Evolutionary conservation across 306 rosid species (phyloP), one percentile per base, ranked within the genome.

Genomic region (Cicer judaicum): DNA sequence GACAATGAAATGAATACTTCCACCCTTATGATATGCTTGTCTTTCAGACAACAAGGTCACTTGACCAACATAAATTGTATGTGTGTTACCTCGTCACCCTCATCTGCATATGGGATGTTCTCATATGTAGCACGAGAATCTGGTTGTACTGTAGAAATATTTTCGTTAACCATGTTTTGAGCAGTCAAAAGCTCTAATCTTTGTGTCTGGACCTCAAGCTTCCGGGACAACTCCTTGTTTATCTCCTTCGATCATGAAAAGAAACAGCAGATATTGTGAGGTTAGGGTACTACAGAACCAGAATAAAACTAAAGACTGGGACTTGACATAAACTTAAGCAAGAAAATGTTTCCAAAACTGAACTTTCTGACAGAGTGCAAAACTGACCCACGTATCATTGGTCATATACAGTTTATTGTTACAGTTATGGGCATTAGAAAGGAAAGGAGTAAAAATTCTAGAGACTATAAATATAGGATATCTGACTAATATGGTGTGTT

Each of bases 161-260:
- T 82, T 76, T 75, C 97, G 42, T 69, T 81, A 40, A 87, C 91
- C 98, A 95, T 92, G 68, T 86, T 90, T 89, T 82, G 96, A 78
- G 99, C 84, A 61, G 96, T 89, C 90, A 92, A 85, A 75, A 95
- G 89, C 88, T 95, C 99, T 82, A 95, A 76, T 88, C 98, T 90
- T 81, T 92, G 99, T 44, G 99, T 94, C 87, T 92, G 99, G 76
- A 85, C 73, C 85, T 95, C 98, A 43, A 95, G 97, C 72, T 95
- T 92, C 62, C 82, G 81, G 7, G 98, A 86, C 79, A 95, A 68
- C 74, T 92, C 99, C 77, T 84, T 86, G 87, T 95, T 92, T 79
- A 90, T 78, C 78, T 85, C 99, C 97, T 95, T 64, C 81, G 77
- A 68, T 77, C 52, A 78, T 72, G 41, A 73, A 78, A 81, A 75